These are phyloP conservation scores for Claviceps spartinae DNA, from an alignment of 2,329 filamentous ascomycete species.

Conservation along the genomic window DNA sequence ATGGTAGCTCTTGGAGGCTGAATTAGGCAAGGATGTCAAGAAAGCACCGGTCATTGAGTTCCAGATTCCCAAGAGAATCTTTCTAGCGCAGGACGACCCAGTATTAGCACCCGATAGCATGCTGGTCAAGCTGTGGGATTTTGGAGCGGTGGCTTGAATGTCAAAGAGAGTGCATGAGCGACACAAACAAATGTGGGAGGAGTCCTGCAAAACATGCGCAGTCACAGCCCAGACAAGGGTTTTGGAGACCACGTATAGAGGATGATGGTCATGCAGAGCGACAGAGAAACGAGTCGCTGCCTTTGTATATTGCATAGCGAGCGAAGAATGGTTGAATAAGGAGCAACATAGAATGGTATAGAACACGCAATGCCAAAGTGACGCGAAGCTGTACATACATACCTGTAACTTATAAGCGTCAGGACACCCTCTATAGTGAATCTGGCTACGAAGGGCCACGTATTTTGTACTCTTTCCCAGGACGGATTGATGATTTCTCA, in stretches of 20 bases:
- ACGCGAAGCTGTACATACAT: too few relatives aligned
- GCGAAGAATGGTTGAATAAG: not conserved
- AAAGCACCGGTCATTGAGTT: constrained; percentile 84
- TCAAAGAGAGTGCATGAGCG: not conserved
- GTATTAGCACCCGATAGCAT: constrained; percentile 38
- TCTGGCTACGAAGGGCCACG: too few relatives aligned
- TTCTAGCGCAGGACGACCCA: constrained; percentile 38
- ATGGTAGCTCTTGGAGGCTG: constrained; percentile 62
- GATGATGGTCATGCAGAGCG: not conserved
- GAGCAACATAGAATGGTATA: not conserved
- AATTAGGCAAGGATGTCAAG: constrained; percentile 70
- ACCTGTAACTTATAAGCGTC: too few relatives aligned
- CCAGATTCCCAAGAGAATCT: constrained; percentile 80
- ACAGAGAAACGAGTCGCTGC: not conserved
- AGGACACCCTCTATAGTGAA: too few relatives aligned
- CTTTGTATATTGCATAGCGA: constrained; percentile 2
- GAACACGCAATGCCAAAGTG: not conserved
- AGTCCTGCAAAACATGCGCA: too few relatives aligned
- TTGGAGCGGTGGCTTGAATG: constrained; percentile 19
- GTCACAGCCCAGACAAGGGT: too few relatives aligned
- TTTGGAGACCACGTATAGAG: not conserved
- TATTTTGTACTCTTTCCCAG: too few relatives aligned
- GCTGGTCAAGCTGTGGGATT: constrained; percentile 49
- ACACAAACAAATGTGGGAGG: not conserved
- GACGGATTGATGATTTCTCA: too few relatives aligned